Base-by-base conservation (phyloP, 371 early-diverging fungal species). In the Mucor mucedo region DNA sequence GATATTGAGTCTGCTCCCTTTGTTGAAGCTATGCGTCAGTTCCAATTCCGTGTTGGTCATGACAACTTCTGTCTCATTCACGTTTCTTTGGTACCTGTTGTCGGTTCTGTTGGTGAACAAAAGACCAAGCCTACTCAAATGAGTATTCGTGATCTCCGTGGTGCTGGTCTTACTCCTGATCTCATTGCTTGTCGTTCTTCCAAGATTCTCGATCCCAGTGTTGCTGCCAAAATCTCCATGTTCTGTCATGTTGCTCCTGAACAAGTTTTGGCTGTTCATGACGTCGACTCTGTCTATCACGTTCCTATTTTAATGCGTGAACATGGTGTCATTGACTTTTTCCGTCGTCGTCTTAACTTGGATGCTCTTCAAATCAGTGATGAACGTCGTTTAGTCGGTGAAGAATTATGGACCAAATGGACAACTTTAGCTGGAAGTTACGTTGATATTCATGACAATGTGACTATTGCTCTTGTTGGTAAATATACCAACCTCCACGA, bases 81-180 rank as follows among this genome's bases (percentile, higher is more conserved):
- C 71, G 99, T 99, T 13, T 98, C 99, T 21, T 86, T 99, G 57
- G 90, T 99, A 3, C 98, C 99, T 50, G 92, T 98, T 5, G 94
- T 99, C 32, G 99, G 99, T 28, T 89, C 93, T 3, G 98, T 97
- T 32, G 96, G 95, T 58, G 99, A 99, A 75, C 98, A 98, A 79
- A 99, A 99, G 89, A 99, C 99, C 39, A 99, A 99, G 88, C 98
- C 98, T 56, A 98, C 99, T 7, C 99, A 99, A 79, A 90, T 93
- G 52, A 93, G 95, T 49, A 90, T 98, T 48, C 91, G 97, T 62
- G 97, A 98, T 69, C 85, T 98, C 49, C 90, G 98, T 71, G 96
- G 95, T 63, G 89, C 96, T 53, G 99, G 99, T 59, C 86, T 99
- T 38, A 86, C 89, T n/a, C 98, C 98, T 33, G 99, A 99, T 76